A percentile compares a stretch with the other conserved stretches of the same genome.
Evolutionary conservation across 192 early-diverging fungal species (phyloP).

Genomic region (Backusella westeae): DNA sequence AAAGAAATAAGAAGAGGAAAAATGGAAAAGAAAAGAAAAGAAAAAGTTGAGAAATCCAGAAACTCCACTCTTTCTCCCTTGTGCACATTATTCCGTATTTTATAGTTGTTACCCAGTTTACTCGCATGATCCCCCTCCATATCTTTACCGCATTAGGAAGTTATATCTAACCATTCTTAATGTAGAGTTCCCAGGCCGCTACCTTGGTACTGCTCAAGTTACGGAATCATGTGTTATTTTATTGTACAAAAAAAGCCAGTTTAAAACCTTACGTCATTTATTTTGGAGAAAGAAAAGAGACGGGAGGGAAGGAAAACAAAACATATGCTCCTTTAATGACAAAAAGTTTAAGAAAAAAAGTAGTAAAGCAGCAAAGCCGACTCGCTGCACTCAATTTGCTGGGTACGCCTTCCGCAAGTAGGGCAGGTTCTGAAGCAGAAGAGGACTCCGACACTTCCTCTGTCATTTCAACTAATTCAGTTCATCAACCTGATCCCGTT

Average conservation of each 20-base stretch:
- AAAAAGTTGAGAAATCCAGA: not conserved
- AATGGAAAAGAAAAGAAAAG: slow-evolving; percentile 6
- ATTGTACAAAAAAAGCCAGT: not conserved
- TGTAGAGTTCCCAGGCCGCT: not conserved
- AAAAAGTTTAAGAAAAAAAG: slow-evolving; percentile 7
- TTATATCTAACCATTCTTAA: slow-evolving; percentile 6
- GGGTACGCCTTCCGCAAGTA: not conserved
- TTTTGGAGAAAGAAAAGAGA: not conserved
- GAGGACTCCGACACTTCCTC: not conserved
- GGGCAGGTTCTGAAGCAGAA: not conserved
- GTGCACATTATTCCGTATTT: not conserved
- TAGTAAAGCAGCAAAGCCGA: not conserved
- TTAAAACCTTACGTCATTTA: slow-evolving; percentile 3
- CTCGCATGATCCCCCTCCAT: slow-evolving; percentile 7
- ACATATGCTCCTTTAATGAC: not conserved
- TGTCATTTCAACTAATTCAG: not conserved
- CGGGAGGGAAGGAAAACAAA: not conserved
- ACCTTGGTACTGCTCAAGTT: not conserved
- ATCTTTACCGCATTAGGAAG: not conserved
- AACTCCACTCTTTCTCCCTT: not conserved
- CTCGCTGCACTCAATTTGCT: not conserved
- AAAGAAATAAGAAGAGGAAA: slow-evolving; percentile 6
- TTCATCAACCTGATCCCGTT: not conserved
- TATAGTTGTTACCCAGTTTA: not conserved
- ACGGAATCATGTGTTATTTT: not conserved